phyloP scores from a whole-genome alignment of 257 asterid genomes.

The Plantago elongata region DNA sequence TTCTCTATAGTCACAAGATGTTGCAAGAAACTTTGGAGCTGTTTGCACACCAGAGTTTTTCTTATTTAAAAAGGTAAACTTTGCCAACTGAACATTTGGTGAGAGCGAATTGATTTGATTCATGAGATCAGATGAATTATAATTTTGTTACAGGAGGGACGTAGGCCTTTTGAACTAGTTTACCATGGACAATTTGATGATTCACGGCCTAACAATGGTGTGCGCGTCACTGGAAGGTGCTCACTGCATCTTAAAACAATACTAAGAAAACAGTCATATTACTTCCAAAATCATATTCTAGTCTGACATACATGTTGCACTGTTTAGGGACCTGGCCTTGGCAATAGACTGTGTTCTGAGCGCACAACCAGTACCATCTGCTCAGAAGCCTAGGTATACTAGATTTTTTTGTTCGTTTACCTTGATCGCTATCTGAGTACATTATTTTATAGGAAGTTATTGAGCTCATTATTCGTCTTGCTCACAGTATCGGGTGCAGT shows the following conservation, averaged over 20 bases:
- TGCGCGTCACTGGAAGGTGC: constrained; percentile 82
- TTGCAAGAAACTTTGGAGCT: constrained; percentile 86
- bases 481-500: constrained; percentile 76
- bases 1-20: constrained; percentile 64
- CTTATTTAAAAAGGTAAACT: constrained; percentile 73
- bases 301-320: constrained; percentile 6
- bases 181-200: constrained; percentile 94
- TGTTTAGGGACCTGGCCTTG: constrained; percentile 68
- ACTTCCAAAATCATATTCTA: not conserved
- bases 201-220: constrained; percentile 66
- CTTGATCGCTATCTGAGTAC: not conserved
- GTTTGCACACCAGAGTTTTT: constrained; percentile 95
- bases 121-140: constrained; percentile 1
- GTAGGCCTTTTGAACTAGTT: constrained; percentile 91
- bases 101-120: not conserved
- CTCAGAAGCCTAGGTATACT: constrained; percentile 72
- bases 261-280: not conserved
- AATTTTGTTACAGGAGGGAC: constrained; percentile 59
- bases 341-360: constrained; percentile 80
- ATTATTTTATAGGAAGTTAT: not conserved
- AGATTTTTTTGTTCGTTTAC: constrained; percentile 10
- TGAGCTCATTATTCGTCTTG: constrained; percentile 8
- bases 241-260: not conserved
- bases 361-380: constrained; percentile 62
- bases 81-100: too few relatives aligned